A percentile compares a stretch with the other conserved stretches of the same genome.
phyloP scores from a whole-genome alignment of 2,329 filamentous ascomycete species.

The Teratosphaeria pseudoeucalypti region DNA sequence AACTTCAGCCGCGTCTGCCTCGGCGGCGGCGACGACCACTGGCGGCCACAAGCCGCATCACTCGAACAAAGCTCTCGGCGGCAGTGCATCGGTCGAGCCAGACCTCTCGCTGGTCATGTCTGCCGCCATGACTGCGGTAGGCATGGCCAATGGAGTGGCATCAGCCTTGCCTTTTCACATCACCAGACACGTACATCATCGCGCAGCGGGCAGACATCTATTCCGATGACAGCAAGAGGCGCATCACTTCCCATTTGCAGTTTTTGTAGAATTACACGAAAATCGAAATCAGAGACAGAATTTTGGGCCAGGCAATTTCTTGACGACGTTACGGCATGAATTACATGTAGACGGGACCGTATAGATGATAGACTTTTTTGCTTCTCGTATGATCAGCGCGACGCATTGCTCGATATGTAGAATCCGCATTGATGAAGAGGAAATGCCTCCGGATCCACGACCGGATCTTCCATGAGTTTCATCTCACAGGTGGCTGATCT shows the following conservation, averaged over 20 bases:
- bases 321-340: background rate
- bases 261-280: background rate
- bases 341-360: too few relatives aligned
- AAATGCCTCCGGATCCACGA: background rate
- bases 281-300: background rate
- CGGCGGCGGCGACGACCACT: background rate
- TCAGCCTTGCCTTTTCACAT: background rate
- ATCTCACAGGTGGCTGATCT: background rate
- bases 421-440: background rate
- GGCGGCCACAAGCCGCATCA: background rate
- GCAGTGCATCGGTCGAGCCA: background rate
- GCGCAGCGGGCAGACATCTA: background rate
- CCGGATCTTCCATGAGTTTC: background rate
- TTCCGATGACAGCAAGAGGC: background rate
- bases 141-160: background rate
- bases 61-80: background rate
- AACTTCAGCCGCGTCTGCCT: background rate
- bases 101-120: conserved; percentile 1
- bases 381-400: background rate
- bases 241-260: background rate
- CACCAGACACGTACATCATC: background rate
- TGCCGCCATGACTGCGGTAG: conserved; percentile 1
- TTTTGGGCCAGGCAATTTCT: background rate
- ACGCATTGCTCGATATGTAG: background rate
- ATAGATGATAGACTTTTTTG: background rate